Percentiles rank a stretch among this genome's conserved stretches.
These are phyloP conservation scores for Pseudonectria buxi DNA, from an alignment of 2,329 filamentous ascomycete genomes.

Conservation along the genomic window DNA sequence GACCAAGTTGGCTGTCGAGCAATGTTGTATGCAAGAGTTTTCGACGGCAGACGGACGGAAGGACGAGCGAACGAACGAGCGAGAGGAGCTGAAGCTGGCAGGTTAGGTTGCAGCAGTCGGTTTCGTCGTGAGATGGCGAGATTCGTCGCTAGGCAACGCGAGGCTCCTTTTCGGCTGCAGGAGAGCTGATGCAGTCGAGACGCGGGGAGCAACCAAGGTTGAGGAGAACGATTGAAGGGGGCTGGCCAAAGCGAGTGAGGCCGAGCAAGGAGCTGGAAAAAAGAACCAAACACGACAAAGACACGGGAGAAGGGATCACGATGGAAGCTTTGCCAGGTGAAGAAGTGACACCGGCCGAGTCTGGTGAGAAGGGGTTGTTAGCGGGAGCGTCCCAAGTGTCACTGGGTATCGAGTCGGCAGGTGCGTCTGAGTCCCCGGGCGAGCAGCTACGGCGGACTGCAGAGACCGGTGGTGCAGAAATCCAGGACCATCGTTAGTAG, in stretches of 20 bases:
- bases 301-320: constrained; percentile 12
- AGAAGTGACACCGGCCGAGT: constrained; percentile 17
- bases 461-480: constrained; percentile 1
- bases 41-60: neutral
- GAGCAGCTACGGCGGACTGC: constrained; percentile 12
- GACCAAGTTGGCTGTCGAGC: too few relatives aligned
- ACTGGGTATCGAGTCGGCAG: neutral
- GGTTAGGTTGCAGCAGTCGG: constrained; percentile 9
- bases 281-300: constrained; percentile 10
- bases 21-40: neutral
- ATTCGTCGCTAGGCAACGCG: constrained; percentile 24
- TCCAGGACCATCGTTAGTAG: constrained; percentile 16
- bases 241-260: constrained; percentile 56
- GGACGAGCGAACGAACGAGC: neutral
- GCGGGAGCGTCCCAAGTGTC: neutral
- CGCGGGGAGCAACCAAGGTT: constrained; percentile 10
- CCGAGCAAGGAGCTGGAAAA: constrained; percentile 24
- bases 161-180: constrained; percentile 20
- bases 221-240: constrained; percentile 32
- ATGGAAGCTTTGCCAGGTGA: constrained; percentile 16
- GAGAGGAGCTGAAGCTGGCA: constrained; percentile 6
- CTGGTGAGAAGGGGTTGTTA: constrained; percentile 13
- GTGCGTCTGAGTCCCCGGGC: constrained; percentile 13
- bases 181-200: constrained; percentile 8
- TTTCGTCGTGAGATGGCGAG: constrained; percentile 12